Conservation (phyloP, 176 grass and related monocot species). For the Poa pratensis region DNA sequence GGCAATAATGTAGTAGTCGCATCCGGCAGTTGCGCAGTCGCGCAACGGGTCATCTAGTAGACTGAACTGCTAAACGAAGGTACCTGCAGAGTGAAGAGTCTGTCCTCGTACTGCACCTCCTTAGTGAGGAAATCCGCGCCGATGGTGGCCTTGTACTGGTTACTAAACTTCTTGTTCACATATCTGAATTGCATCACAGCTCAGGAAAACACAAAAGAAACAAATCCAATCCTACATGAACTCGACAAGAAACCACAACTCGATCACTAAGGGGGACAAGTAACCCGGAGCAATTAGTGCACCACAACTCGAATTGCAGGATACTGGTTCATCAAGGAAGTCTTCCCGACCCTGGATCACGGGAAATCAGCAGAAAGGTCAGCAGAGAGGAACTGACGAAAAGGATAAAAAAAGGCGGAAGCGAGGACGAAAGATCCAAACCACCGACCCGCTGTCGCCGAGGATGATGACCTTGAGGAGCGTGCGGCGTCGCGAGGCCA, state of each 20-base stretch:
- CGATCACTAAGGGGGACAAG: background rate
- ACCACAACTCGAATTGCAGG: slow-evolving; percentile 44
- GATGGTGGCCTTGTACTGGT: slow-evolving; percentile 90
- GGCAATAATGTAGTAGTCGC: too few species aligned
- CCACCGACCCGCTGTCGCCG: slow-evolving; percentile 91
- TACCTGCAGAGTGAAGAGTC: slow-evolving; percentile 83
- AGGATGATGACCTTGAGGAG: slow-evolving; percentile 99
- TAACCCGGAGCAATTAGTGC: background rate
- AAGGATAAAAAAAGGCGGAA: slow-evolving; percentile 30
- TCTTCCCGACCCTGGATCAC: slow-evolving; percentile 76
- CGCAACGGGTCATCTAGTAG: too few species aligned
- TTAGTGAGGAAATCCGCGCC: slow-evolving; percentile 93
- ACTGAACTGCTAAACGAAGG: background rate
- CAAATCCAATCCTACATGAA: background rate
- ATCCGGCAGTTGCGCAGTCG: too few species aligned
- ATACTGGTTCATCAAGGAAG: slow-evolving; percentile 95
- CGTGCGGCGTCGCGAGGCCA: slow-evolving; percentile 81
- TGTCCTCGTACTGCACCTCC: slow-evolving; percentile 76
- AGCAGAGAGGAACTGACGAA: background rate
- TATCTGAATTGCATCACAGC: slow-evolving; percentile 66
- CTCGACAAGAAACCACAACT: background rate
- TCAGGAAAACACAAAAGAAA: slow-evolving; percentile 20
- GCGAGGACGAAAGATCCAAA: slow-evolving; percentile 54
- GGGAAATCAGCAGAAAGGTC: slow-evolving; percentile 15
- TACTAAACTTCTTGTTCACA: slow-evolving; percentile 85